Conservation (phyloP, 2,329 filamentous ascomycete species). For the Aspergillus aculeatus region DNA sequence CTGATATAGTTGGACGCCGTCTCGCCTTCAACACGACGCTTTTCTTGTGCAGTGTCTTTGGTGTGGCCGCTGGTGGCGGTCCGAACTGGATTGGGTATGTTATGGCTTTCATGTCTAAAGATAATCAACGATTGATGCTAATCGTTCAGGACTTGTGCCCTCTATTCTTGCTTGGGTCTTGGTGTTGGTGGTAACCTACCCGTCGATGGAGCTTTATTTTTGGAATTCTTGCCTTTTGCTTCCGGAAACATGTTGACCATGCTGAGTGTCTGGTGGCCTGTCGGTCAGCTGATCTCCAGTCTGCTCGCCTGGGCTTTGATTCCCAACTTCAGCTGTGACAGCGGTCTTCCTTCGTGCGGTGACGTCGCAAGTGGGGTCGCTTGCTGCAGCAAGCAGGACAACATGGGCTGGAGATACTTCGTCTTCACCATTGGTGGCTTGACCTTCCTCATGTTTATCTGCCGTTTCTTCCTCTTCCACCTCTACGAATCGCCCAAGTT, state of each 20-base stretch:
- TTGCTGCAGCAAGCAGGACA: constrained; percentile 53
- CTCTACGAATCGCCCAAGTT: constrained; percentile 86
- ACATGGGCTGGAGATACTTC: constrained; percentile 74
- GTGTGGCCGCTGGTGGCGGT: constrained; percentile 66
- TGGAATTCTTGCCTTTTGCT: constrained; percentile 77
- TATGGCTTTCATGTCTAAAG: constrained; percentile 23
- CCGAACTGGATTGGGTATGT: constrained; percentile 61
- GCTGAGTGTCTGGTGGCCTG: constrained; percentile 83
- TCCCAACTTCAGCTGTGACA: constrained; percentile 59
- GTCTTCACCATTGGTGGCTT: constrained; percentile 67
- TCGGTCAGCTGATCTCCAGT: constrained; percentile 70
- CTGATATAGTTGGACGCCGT: constrained; percentile 74
- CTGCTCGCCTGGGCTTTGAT: constrained; percentile 73
- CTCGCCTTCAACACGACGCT: constrained; percentile 80
- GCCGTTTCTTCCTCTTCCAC: constrained; percentile 76
- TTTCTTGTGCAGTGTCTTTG: constrained; percentile 72
- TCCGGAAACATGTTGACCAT: constrained; percentile 73
- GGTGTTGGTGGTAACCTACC: constrained; percentile 75
- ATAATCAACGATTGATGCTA: neutral
- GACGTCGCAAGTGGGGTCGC: constrained; percentile 26
- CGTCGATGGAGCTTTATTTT: constrained; percentile 76
- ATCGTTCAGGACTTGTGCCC: constrained; percentile 52
- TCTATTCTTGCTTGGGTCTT: constrained; percentile 63
- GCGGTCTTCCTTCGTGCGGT: constrained; percentile 32
- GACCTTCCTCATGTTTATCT: constrained; percentile 74